Evolutionary conservation across 768 basidiomycete species (phyloP), one percentile per base, ranked within the genome.

Genomic region (Ramaria sp.): DNA sequence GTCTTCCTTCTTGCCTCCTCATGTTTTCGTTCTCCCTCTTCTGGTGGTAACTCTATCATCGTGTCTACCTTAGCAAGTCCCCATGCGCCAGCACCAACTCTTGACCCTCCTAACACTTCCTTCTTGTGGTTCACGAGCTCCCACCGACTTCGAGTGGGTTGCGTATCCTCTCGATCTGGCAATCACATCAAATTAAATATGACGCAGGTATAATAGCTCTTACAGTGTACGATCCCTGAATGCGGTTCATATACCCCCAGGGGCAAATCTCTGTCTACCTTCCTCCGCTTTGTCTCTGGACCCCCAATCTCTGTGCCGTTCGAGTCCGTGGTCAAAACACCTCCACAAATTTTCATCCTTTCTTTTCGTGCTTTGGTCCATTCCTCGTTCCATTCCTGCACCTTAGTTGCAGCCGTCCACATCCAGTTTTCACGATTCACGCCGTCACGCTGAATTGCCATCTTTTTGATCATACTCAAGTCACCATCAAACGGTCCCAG

Each of bases 341-440:
- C 78, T 9, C 81, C 77, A 18, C 74, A 76, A 49, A 71, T 70
- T 53, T 70, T 77, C 60, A 82, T 63, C 16, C 73, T 71, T 49
- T 81, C 78, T 59, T 66, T 71, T 58, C 88, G 70, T 63, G 78
- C 76, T 62, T 72, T 76, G 24, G 71, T 60, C 81, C 81, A 88
- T 59, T 81, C 81, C 27, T 76, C 70, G 48, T 82, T 83, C 41
- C 82, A 72, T 43, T 87, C 81, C 4, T 69, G 61, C 1, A 82
- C 81, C 32, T 84, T 75, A 60, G 71, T 73, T 0, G 92, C 85
- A 57, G 83, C 82, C 68, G 84, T 77, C 62, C 68, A 74, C 88
- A 97, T 94, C 93, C 93, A 98, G 63, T 95, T 95, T 61, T 93
- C 87, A 63, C 82, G 84, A 34, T 78, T 82, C 9, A 95, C 78